Conservation (phyloP, 2,329 filamentous ascomycete genomes). For the Neoarthrinium moseri region DNA sequence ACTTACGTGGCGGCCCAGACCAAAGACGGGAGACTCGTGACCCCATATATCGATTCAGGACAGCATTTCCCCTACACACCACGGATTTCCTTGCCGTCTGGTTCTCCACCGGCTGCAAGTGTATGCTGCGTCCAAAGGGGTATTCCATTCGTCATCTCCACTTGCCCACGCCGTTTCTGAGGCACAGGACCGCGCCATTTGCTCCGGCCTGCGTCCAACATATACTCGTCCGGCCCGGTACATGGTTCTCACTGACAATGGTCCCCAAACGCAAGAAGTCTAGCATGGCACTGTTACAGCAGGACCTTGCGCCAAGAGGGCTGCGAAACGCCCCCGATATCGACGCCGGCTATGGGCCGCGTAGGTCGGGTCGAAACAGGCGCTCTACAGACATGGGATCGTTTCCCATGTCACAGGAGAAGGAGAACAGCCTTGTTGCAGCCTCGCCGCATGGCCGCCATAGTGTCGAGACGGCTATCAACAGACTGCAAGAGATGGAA, state of each 20-base stretch:
- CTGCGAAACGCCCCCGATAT: neutral
- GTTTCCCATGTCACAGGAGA: neutral
- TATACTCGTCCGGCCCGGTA: constrained; percentile 12
- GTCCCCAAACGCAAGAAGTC: constrained; percentile 37
- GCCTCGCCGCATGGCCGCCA: constrained; percentile 13
- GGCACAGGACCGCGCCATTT: constrained; percentile 14
- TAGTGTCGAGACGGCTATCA: constrained; percentile 38
- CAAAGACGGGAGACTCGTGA: no score
- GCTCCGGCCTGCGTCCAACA: constrained; percentile 12
- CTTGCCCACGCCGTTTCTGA: no score
- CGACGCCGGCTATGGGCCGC: neutral
- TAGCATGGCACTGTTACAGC: constrained; percentile 14
- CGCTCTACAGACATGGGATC: neutral
- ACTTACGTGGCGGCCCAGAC: no score
- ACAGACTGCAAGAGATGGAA: constrained; percentile 50
- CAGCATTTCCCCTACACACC: no score
- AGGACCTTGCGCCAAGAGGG: constrained; percentile 11
- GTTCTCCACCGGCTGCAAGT: neutral
- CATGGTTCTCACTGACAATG: constrained; percentile 26
- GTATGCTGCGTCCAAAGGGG: constrained; percentile 18
- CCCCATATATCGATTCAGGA: no score
- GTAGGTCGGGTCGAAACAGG: constrained; percentile 9
- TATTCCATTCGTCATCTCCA: constrained; percentile 13
- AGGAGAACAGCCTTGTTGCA: neutral
- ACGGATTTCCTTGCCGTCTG: no score